Evolutionary conservation across 257 asterid species (phyloP).

Genomic region (Nicotiana attenuata): DNA sequence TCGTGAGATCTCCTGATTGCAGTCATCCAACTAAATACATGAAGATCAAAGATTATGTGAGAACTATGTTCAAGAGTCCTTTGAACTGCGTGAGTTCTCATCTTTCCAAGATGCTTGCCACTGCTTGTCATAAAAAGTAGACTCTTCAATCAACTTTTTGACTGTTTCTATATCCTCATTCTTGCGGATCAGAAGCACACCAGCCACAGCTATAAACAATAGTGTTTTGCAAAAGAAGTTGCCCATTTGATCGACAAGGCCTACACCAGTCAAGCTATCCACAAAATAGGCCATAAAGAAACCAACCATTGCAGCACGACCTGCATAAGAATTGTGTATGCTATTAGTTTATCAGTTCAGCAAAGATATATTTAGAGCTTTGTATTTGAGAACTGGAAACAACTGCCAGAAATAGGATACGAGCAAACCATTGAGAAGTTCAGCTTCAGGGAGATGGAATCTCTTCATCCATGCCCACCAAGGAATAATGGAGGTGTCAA

Average conservation of each 20-base stretch:
- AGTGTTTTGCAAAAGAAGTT: slow-evolving; percentile 91
- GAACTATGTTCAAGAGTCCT: neutral
- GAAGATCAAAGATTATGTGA: slow-evolving; percentile 5
- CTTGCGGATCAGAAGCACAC: slow-evolving; percentile 84
- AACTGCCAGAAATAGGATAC: neutral
- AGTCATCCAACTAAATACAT: neutral
- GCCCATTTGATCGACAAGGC: slow-evolving; percentile 92
- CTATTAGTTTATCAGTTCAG: neutral
- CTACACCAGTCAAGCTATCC: slow-evolving; percentile 87
- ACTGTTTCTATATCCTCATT: slow-evolving; percentile 40
- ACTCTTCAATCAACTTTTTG: slow-evolving; percentile 17
- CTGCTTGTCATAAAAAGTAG: slow-evolving; percentile 23
- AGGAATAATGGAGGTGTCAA: slow-evolving; percentile 85
- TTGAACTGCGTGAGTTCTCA: slow-evolving; percentile 7
- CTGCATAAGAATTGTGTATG: slow-evolving; percentile 32
- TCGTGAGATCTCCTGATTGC: neutral
- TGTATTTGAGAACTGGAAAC: neutral
- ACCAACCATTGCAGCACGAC: slow-evolving; percentile 98
- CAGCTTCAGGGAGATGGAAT: slow-evolving; percentile 99
- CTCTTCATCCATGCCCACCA: slow-evolving; percentile 99
- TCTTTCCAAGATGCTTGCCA: slow-evolving; percentile 25
- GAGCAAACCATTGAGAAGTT: slow-evolving; percentile 76
- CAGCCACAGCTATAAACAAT: slow-evolving; percentile 66
- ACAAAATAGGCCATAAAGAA: slow-evolving; percentile 98
- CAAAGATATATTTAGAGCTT: neutral